phyloP scores from a whole-genome alignment of 306 rosid genomes.

The Cucurbita ficifolia region DNA sequence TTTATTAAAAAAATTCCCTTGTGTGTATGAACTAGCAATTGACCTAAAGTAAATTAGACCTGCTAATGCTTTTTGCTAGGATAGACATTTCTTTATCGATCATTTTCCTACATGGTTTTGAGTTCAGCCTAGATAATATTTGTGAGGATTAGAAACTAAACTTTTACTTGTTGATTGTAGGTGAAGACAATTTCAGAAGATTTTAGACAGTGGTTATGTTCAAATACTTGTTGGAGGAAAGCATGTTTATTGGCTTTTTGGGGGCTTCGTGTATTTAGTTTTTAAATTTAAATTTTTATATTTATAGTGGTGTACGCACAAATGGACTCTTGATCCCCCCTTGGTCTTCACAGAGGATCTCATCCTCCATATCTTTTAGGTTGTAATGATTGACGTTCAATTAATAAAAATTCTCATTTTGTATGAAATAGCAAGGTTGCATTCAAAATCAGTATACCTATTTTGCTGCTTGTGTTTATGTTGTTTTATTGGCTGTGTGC shows the following conservation, averaged over 20 bases:
- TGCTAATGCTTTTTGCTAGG: not conserved
- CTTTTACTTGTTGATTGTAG: conserved; percentile 11
- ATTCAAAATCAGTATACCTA: conserved; percentile 1
- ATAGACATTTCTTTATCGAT: not conserved
- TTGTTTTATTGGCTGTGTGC: not conserved
- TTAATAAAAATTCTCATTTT: conserved; percentile 1
- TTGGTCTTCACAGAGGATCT: not conserved
- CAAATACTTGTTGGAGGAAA: conserved; percentile 10
- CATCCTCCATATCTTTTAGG: conserved; percentile 1
- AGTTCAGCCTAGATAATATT: conserved; percentile 2
- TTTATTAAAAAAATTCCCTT: not conserved
- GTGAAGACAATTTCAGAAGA: conserved; percentile 9
- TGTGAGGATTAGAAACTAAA: conserved; percentile 5
- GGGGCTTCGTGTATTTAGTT: conserved; percentile 3
- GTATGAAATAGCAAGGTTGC: conserved; percentile 1
- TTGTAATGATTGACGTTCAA: conserved; percentile 5
- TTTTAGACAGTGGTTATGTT: conserved; percentile 10
- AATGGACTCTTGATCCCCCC: not conserved
- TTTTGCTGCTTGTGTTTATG: not conserved
- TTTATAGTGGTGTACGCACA: not conserved
- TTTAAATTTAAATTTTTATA: not conserved
- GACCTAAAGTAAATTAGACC: not conserved
- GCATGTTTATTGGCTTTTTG: conserved; percentile 12
- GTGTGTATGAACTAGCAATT: not conserved
- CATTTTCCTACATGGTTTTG: conserved; percentile 11